phyloP scores from a whole-genome alignment of 495 filamentous ascomycete species.

The Aspergillus cavernicola region DNA sequence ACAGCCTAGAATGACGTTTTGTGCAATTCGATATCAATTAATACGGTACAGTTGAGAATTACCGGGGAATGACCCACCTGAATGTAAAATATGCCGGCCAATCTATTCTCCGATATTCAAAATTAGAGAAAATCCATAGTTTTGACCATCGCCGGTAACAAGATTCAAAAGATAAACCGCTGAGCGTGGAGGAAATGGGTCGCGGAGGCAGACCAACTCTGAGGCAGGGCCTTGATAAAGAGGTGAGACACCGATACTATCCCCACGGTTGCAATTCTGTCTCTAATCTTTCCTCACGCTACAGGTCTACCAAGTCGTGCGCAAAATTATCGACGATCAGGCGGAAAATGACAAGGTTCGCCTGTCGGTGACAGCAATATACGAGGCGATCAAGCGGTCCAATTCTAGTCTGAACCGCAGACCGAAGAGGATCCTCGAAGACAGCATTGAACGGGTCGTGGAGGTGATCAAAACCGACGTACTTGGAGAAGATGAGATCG shows the following conservation, averaged over 20 bases:
- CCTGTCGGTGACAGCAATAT: conserved; percentile 61
- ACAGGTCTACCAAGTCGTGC: conserved; percentile 70
- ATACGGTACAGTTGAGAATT: neutral
- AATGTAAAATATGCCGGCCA: conserved; percentile 10
- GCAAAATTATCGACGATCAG: conserved; percentile 66
- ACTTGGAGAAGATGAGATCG: conserved; percentile 47
- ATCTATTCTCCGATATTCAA: conserved; percentile 20
- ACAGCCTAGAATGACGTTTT: neutral
- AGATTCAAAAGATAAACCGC: neutral
- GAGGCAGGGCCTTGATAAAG: conserved; percentile 52
- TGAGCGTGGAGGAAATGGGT: conserved; percentile 21
- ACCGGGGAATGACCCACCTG: neutral
- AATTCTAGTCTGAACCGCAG: conserved; percentile 80
- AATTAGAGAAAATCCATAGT: conserved; percentile 18
- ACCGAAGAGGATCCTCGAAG: conserved; percentile 75
- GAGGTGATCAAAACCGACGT: conserved; percentile 66
- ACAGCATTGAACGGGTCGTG: conserved; percentile 82
- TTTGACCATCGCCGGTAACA: neutral
- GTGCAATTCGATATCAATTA: no score
- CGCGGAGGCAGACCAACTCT: conserved; percentile 45
- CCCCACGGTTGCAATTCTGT: neutral
- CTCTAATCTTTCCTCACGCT: conserved; percentile 6
- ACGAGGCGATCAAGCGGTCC: conserved; percentile 73
- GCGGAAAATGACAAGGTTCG: conserved; percentile 39
- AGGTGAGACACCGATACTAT: conserved; percentile 34